Conservation (phyloP, 192 early-diverging fungal species). For the Coemansia sp. region DNA sequence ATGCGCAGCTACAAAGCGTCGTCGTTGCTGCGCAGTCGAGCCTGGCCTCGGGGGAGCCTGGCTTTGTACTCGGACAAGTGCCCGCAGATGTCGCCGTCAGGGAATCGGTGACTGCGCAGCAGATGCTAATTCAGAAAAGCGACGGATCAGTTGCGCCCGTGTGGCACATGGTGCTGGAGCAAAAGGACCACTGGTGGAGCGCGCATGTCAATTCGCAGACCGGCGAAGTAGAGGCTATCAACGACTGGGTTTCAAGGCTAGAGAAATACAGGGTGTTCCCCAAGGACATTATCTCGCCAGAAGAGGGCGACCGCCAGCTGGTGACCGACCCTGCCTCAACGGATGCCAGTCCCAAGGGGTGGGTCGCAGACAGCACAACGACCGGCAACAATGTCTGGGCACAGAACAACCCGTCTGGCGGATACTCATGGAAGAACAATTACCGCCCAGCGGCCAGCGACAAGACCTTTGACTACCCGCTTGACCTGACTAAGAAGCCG, state of each 20-base stretch:
- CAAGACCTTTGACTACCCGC: conserved; percentile 73
- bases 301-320: background rate
- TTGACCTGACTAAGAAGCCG: conserved; percentile 64
- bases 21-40: conserved; percentile 65
- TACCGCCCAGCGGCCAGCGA: conserved; percentile 65
- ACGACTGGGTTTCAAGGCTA: conserved; percentile 55
- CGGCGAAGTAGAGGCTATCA: conserved; percentile 48
- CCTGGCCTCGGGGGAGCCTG: background rate
- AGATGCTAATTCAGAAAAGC: conserved; percentile 7
- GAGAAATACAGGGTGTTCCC: conserved; percentile 22
- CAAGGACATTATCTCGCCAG: conserved; percentile 3
- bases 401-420: conserved; percentile 76
- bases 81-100: background rate
- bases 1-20: conserved; percentile 57
- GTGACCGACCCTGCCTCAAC: conserved; percentile 33
- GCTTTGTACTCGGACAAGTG: conserved; percentile 9
- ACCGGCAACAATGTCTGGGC: conserved; percentile 92
- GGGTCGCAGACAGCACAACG: conserved; percentile 61
- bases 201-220: conserved; percentile 21
- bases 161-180: conserved; percentile 57
- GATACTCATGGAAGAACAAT: conserved; percentile 69
- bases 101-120: background rate
- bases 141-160: conserved; percentile 36
- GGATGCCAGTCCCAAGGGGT: conserved; percentile 74
- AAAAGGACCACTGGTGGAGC: conserved; percentile 53